Percentiles rank a stretch among this genome's conserved stretches.
These are phyloP conservation scores for Trichoderma orchidacearum DNA, from an alignment of 495 filamentous ascomycete species.

Conservation along the genomic window DNA sequence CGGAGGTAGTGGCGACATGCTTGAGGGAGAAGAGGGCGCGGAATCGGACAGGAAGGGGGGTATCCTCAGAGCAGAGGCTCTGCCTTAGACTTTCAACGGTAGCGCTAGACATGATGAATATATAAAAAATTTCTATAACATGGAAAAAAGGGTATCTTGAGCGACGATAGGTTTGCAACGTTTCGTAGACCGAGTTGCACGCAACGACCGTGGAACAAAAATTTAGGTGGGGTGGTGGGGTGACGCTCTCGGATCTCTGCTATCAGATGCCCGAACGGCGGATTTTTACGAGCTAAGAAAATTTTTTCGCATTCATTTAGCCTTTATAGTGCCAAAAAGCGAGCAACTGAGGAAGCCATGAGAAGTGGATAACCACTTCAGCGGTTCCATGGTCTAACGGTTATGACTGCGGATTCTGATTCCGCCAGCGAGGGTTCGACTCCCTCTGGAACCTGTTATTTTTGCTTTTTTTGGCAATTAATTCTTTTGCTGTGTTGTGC, in stretches of 20 bases:
- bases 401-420: slow-evolving; percentile 1
- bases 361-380: neutral
- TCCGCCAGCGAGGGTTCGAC: slow-evolving; percentile 1
- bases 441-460: neutral
- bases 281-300: neutral
- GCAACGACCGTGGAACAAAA: neutral
- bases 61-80: slow-evolving; percentile 62
- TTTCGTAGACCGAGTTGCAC: neutral
- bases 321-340: neutral
- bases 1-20: slow-evolving; percentile 62
- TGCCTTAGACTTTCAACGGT: slow-evolving; percentile 49
- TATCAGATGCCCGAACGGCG: neutral
- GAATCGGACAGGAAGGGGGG: slow-evolving; percentile 79
- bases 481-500: no score
- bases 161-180: neutral
- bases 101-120: neutral
- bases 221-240: slow-evolving; percentile 3
- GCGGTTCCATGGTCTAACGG: neutral
- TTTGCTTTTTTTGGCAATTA: neutral
- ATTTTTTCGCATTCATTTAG: neutral
- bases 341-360: neutral
- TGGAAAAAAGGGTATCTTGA: neutral
- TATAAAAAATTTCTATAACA: neutral
- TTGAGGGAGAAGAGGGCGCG: slow-evolving; percentile 97
- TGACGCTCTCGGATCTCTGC: neutral